These are phyloP conservation scores for Candida ficus DNA, from an alignment of 805 yeast genomes.

Conservation along the genomic window DNA sequence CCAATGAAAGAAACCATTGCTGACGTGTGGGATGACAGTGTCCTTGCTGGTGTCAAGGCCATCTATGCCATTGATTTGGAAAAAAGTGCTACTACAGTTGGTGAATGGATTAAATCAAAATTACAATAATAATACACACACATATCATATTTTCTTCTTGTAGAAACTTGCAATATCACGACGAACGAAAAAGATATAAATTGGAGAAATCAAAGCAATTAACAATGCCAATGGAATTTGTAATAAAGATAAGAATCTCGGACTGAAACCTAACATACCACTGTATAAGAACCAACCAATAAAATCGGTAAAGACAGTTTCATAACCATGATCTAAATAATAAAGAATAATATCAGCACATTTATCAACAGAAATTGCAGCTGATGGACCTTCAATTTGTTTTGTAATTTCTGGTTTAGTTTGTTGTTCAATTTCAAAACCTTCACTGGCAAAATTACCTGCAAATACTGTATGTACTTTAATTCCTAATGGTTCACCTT, in stretches of 20 bases:
- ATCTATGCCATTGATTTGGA: constrained; percentile 50
- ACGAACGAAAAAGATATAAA: constrained; percentile 43
- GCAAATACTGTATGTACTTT: constrained; percentile 75
- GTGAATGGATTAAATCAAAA: constrained; percentile 6
- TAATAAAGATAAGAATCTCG: constrained; percentile 53
- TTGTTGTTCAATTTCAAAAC: constrained; percentile 70
- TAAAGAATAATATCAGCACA: constrained; percentile 60
- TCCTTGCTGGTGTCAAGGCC: constrained; percentile 59
- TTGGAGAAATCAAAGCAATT: constrained; percentile 53
- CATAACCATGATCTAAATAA: constrained; percentile 57
- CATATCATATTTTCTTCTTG: constrained; percentile 25
- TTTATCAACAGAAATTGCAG: constrained; percentile 57
- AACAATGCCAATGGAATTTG: constrained; percentile 45
- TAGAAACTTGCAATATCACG: constrained; percentile 49
- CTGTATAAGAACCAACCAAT: constrained; percentile 78
- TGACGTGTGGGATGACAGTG: constrained; percentile 77
- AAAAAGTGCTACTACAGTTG: constrained; percentile 19
- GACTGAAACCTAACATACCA: constrained; percentile 63
- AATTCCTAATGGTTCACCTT: constrained; percentile 60
- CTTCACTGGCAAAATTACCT: constrained; percentile 89
- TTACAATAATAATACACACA: neutral
- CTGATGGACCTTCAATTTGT: constrained; percentile 79
- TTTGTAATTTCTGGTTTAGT: constrained; percentile 85
- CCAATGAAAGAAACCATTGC: constrained; percentile 58
- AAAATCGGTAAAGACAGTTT: constrained; percentile 73